Base-by-base conservation (phyloP, 768 basidiomycete species). In the Auriculariales sp. region DNA sequence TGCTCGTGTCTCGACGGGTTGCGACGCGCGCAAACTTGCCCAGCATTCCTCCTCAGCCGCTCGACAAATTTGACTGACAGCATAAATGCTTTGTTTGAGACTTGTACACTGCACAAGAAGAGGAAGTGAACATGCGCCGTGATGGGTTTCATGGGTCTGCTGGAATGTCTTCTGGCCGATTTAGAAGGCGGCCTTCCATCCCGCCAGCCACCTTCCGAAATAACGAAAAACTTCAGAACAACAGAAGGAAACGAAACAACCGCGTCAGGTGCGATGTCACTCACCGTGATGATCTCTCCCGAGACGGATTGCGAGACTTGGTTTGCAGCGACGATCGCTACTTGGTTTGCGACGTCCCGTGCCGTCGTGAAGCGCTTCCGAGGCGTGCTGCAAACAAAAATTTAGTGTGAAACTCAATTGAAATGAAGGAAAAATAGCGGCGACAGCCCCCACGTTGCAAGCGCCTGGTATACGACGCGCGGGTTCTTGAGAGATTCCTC, bases 141-240 rank as follows among this genome's bases (percentile, higher is more conserved):
- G n/a, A n/a, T n/a, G n/a, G n/a, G n/a, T n/a, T n/a, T n/a, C n/a
- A n/a, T n/a, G n/a, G n/a, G n/a, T n/a, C n/a, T n/a, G n/a, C n/a
- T n/a, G n/a, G n/a, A n/a, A 56, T 46, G 28, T 72, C 71, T 25
- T 68, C 64, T 12, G 60, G 63, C 28, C 53, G 60, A 54, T 75
- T 74, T 52, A 74, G 57, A 29, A 77, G 48, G 9, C 69, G 62
- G n/a, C 84, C 84, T 70, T 87, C 84, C 83, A 85, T 84, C 2
- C 84, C 84, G 2, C 83, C 84, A 42, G 75, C 73, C 4, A 85
- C n/a, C n/a, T n/a, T n/a, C n/a, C n/a, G n/a, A n/a, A n/a, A n/a
- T n/a, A n/a, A n/a, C n/a, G n/a, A n/a, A n/a, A n/a, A n/a, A n/a
- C n/a, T n/a, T n/a, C n/a, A n/a, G n/a, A n/a, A n/a, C n/a, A n/a